Evolutionary conservation across 306 rosid genomes (phyloP), one percentile per base, ranked within the genome.

Genomic region (Ormosia emarginata): DNA sequence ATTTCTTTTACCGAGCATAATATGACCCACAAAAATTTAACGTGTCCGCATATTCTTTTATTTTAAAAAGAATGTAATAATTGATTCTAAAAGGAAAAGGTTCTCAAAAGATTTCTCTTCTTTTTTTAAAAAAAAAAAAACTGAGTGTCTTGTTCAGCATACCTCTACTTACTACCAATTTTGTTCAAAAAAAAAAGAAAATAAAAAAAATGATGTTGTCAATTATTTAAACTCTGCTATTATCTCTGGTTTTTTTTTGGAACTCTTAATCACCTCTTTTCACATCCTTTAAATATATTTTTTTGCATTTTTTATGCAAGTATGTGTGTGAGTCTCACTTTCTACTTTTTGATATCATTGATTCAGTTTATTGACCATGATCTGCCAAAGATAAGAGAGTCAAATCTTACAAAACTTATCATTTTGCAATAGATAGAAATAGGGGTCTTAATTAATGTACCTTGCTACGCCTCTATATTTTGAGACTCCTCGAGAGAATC

Each of bases 401-500:
- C 32, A 56, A 18, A 76, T 24, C 29, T 37, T 34, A 76, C 73
- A 53, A 17, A 61, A 59, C 6, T 0, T 67, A 36, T 17, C 39
- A 67, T 67, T 69, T 32, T 61, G 15, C 62, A 63, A 33, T 3
- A n/a, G 47, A 63, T 41, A 77, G 47, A 64, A 17, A 29, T 8
- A 8, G 24, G 63, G 29, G 9, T 76, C 53, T 3, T 33, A 56
- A 1, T 24, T 24, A 61, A 17, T 37, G 32, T 86, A 95, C 99
- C 99, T 92, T 55, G 99, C 99, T 0, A 95, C 98, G 0, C 99
- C 99, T 84, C 99, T 90, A 52, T 93, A 95, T 75, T 93, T 95
- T 6, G 99, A 95, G 62, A 93, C 98, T 62, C 99, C 99, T 12
- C 99, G 90, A 33, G 99, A 95, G 79, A 95, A 95, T 13, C 99